phyloP scores from a whole-genome alignment of 1,284 basidiomycete species.

The Erythrobasidium hasegawianum region DNA sequence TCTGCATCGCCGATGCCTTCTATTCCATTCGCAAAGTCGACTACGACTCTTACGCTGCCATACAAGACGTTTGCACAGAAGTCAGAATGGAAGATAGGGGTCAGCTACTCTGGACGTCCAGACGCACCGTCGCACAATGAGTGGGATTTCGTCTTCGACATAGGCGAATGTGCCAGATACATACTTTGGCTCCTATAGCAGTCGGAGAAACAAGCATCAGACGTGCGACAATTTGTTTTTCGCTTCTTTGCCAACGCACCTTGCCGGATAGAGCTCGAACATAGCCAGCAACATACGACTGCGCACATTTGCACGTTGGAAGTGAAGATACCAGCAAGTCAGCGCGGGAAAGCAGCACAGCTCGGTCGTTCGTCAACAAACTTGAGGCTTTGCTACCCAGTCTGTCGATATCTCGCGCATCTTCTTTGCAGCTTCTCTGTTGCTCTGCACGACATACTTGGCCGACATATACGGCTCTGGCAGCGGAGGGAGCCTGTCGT shows the following conservation, averaged over 20 bases:
- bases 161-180: too few species aligned
- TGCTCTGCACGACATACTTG: constrained; percentile 13
- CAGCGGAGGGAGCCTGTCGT: not conserved
- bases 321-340: too few species aligned
- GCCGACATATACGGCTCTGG: constrained; percentile 4
- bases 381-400: constrained; percentile 11
- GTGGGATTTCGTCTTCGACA: too few species aligned
- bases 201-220: too few species aligned
- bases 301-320: constrained; percentile 47
- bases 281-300: constrained; percentile 43
- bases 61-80: not conserved
- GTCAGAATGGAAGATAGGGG: too few species aligned
- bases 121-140: too few species aligned
- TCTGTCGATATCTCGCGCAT: constrained; percentile 11
- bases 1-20: constrained; percentile 61
- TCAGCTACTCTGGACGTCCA: too few species aligned
- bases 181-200: too few species aligned
- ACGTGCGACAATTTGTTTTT: too few species aligned
- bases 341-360: too few species aligned
- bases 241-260: constrained; percentile 8
- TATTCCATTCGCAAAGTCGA: not conserved
- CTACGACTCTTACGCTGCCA: not conserved
- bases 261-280: constrained; percentile 29
- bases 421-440: constrained; percentile 17
- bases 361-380: constrained; percentile 43